Base-by-base conservation (phyloP, 2,329 filamentous ascomycete genomes). In the Aspergillus awamori region DNA sequence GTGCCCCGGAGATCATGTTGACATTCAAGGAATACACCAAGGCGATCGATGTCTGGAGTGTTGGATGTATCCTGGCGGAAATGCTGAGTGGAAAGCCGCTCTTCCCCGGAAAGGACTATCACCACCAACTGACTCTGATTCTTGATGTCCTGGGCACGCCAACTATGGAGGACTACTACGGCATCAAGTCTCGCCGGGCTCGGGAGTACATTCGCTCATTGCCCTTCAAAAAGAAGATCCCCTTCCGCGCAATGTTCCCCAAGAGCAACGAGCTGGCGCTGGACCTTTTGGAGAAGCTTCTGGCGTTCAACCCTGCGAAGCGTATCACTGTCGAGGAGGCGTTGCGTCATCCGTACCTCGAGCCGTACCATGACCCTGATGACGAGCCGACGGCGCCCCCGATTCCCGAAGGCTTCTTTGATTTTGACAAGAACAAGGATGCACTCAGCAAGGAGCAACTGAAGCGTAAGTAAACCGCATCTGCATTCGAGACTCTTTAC, bases 1-100 rank as follows among this genome's bases (percentile, higher is more conserved):
- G 95, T 79, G 95, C 95, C 5, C 95, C 95, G 3, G 95, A 99
- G 78, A 99, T 99, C 78, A 99, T 99, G 95, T 89, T 99, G 82
- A 99, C 95, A 11, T 99, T 98, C 84, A 98, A 99, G 83, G 95
- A 99, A 81, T 99, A 99, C 82, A 99, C 95, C 71, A 99, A 98
- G 81, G 95, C 95, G 47, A 99, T 99, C 74, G 95, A 99, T 74
- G 93, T 99, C 10, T 99, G 95, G 95, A 97, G 93, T 72, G 95
- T 99, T 55, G 95, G 95, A 60, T 99, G 95, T 74, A 99, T 99
- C 71, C 82, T 99, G 71, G 95, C 95, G 4, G 95, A 99, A 83
- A 99, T 99, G 95, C 83, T 99, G 65, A 98, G 93, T 78, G 95
- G 95, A 69, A 99, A 99, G 84, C 95, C 95, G 17, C 81, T 99